phyloP scores from a whole-genome alignment of 208 protist species.

The Trypanosoma mega region DNA sequence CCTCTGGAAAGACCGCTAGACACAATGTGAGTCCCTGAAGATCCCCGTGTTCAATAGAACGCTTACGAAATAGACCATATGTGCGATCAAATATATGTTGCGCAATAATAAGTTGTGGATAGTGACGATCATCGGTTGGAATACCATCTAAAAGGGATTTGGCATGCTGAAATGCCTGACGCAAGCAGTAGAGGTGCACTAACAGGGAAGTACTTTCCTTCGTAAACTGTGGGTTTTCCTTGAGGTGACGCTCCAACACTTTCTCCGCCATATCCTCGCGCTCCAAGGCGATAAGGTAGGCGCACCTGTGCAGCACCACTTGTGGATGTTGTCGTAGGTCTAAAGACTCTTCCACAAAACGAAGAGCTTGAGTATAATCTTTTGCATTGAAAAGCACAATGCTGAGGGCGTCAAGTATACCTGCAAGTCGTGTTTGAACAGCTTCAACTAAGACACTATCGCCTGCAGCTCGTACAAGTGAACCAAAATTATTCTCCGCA shows the following conservation, averaged over 20 bases:
- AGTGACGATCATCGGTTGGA: constrained; percentile 12
- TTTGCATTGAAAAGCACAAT: constrained; percentile 67
- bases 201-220: constrained; percentile 59
- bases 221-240: constrained; percentile 32
- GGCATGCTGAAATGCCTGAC: constrained; percentile 73
- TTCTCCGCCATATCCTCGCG: constrained; percentile 80
- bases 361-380: constrained; percentile 73
- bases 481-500: not conserved
- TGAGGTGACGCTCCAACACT: constrained; percentile 49
- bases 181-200: constrained; percentile 75
- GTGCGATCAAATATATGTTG: constrained; percentile 71
- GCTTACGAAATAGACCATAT: constrained; percentile 70
- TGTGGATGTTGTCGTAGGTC: constrained; percentile 44
- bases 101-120: constrained; percentile 48
- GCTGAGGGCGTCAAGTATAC: constrained; percentile 78
- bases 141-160: constrained; percentile 57
- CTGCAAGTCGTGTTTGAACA: constrained; percentile 56
- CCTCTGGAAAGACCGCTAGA: constrained; percentile 75
- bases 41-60: constrained; percentile 58
- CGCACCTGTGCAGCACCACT: constrained; percentile 68
- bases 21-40: constrained; percentile 77
- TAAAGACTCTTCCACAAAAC: constrained; percentile 68
- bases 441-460: constrained; percentile 17
- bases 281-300: constrained; percentile 80
- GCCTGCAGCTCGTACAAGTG: not conserved